These are phyloP conservation scores for Taphrina deformans DNA, from an alignment of 1,139 yeast genomes.

Conservation along the genomic window DNA sequence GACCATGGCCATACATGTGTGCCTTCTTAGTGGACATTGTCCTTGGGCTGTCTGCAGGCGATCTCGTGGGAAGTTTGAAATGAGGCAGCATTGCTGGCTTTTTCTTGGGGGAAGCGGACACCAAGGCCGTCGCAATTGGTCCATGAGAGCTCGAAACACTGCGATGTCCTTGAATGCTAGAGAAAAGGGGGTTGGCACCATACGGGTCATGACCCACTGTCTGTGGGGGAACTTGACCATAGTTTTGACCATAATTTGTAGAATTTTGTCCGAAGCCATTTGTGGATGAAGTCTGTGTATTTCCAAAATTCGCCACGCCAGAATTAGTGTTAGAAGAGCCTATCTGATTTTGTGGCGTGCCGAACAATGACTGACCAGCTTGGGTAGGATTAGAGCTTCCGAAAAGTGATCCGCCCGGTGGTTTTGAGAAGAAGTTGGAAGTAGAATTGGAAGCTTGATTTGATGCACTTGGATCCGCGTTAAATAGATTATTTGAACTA, in stretches of 20 bases:
- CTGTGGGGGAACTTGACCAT: slow-evolving; percentile 43
- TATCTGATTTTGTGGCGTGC: slow-evolving; percentile 2
- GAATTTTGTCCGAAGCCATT: slow-evolving; percentile 30
- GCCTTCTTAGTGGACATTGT: neutral
- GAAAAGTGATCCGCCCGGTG: slow-evolving; percentile 42
- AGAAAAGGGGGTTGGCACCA: slow-evolving; percentile 67
- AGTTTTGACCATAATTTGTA: slow-evolving; percentile 28
- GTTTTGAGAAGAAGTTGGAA: neutral
- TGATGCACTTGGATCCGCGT: slow-evolving; percentile 38
- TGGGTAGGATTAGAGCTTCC: slow-evolving; percentile 11
- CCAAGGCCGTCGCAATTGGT: slow-evolving; percentile 59
- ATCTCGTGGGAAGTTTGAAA: slow-evolving; percentile 60
- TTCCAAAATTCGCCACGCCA: neutral
- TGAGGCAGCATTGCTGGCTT: slow-evolving; percentile 61
- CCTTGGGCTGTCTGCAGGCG: slow-evolving; percentile 42
- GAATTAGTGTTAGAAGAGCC: neutral
- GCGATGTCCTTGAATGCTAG: slow-evolving; percentile 43
- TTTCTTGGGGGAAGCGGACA: slow-evolving; percentile 49
- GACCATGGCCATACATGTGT: neutral
- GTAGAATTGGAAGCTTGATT: slow-evolving; percentile 33
- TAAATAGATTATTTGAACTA: slow-evolving; percentile 23
- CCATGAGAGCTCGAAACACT: slow-evolving; percentile 43
- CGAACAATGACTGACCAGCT: slow-evolving; percentile 7
- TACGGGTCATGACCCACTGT: slow-evolving; percentile 67
- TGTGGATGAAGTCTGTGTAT: neutral